Evolutionary conservation across 2,329 filamentous ascomycete species (phyloP), one percentile per base, ranked within the genome.

Genomic region (Penicillium decumbens): DNA sequence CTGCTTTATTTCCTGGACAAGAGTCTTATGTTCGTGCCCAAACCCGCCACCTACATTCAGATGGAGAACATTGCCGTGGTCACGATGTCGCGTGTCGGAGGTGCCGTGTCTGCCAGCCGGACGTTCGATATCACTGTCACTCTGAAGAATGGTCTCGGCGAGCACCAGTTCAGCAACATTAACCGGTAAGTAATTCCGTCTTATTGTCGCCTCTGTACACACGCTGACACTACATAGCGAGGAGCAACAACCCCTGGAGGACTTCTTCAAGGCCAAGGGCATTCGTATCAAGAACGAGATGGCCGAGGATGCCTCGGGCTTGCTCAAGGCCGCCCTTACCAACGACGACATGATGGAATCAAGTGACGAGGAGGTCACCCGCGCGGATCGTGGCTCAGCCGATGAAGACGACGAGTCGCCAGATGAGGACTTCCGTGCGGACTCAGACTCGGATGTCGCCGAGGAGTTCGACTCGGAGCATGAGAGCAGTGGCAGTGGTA

Each of bases 251-350:
- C 88, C 89, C 6, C 81, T 98, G n/a, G 93, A 98, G 71, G 85
- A 87, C 60, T 98, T 98, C 76, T 96, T 98, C 81, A 93, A 95
- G 73, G 82, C 89, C 60, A 97, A 97, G 79, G 88, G 86, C 53
- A 81, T 98, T 65, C 88, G 92, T 47, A 91, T 95, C 49, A 97
- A 96, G 84, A 98, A 98, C 70, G 93, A 98, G 74, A 96, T 98
- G 76, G 87, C 95, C 54, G 93, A 96, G 68, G 93, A 98, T 61
- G 76, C 79, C 28, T 77, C 77, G 39, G 75, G 78, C 1, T 75
- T 85, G 50, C 81, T 96, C 51, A 87, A 88, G 28, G 88, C 88
- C 9, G 90, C 89, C 20, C 81, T 96, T 53, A 82, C 89, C 53
- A 85, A 95, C 60, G 86, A 93, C 57, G 89, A 84, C 65, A 85